Percentiles rank a stretch among this genome's conserved stretches.
phyloP scores from a whole-genome alignment of 768 basidiomycete species.

The Russula olivacea region DNA sequence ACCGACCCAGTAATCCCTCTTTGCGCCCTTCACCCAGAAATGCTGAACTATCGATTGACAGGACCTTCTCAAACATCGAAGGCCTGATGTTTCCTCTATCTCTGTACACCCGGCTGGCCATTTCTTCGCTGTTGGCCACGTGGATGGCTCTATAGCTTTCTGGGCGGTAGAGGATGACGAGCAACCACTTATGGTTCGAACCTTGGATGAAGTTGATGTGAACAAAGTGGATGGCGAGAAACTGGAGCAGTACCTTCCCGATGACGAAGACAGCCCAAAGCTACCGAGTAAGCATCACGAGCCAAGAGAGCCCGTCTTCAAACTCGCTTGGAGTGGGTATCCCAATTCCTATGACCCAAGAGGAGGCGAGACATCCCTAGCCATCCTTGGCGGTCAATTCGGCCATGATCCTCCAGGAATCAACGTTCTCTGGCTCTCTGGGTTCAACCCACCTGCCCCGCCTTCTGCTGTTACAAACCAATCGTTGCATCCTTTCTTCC shows the following conservation, averaged over 20 bases:
- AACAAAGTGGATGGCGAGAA: conserved; percentile 46
- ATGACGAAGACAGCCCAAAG: conserved; percentile 27
- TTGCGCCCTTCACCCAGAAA: not conserved
- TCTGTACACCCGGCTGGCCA: conserved; percentile 70
- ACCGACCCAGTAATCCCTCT: conserved; percentile 41
- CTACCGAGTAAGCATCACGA: conserved; percentile 19
- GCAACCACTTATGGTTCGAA: conserved; percentile 67
- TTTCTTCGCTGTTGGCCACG: conserved; percentile 73
- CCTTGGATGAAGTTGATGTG: conserved; percentile 52
- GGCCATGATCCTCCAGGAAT: conserved; percentile 51
- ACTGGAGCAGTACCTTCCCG: conserved; percentile 38
- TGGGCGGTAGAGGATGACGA: conserved; percentile 79
- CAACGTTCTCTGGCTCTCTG: conserved; percentile 62
- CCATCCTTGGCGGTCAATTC: conserved; percentile 73
- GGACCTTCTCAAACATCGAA: conserved; percentile 66
- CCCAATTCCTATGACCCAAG: conserved; percentile 57
- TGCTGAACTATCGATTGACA: conserved; percentile 28
- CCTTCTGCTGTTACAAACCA: conserved; percentile 30
- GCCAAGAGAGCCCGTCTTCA: conserved; percentile 74
- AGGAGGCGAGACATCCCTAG: conserved; percentile 66
- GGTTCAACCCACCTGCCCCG: conserved; percentile 50
- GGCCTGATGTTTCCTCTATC: conserved; percentile 62
- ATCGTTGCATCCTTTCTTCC: conserved; percentile 37
- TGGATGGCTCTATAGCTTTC: conserved; percentile 78
- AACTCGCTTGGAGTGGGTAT: conserved; percentile 78